A percentile compares a stretch with the other conserved stretches of the same genome.
These are phyloP conservation scores for Oryza punctata DNA, from an alignment of 176 grass and related monocot genomes.

Conservation along the genomic window DNA sequence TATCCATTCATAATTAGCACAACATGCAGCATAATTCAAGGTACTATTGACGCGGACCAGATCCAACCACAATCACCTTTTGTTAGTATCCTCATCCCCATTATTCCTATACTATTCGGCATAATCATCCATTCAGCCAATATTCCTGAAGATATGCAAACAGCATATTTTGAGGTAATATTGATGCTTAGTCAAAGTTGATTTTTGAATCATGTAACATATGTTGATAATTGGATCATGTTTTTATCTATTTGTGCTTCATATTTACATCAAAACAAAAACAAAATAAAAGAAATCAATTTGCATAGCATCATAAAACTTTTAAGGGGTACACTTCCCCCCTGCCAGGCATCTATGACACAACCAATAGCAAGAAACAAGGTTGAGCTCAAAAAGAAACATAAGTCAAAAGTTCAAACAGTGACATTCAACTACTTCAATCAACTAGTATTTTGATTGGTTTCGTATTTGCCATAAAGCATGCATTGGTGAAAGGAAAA, in stretches of 20 bases:
- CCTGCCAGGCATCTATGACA: no score
- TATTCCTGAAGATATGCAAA: no score
- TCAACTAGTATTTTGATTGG: neutral
- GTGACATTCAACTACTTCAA: neutral
- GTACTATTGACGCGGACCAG: neutral
- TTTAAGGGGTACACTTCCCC: no score
- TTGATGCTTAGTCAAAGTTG: neutral
- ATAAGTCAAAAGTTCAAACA: conserved; percentile 8
- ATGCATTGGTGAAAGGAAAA: conserved; percentile 7
- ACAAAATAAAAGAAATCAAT: neutral
- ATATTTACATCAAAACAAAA: conserved; percentile 29
- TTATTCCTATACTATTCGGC: neutral
- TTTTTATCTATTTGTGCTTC: neutral
- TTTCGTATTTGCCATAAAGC: neutral
- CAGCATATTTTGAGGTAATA: neutral
- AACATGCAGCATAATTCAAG: neutral
- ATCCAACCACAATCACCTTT: neutral
- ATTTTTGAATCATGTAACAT: no score
- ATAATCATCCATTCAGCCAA: neutral
- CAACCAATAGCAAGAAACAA: neutral
- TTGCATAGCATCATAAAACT: neutral
- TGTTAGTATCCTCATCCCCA: neutral
- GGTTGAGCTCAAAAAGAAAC: neutral
- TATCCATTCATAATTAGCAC: neutral
- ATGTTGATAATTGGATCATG: neutral